A percentile compares a stretch with the other conserved stretches of the same genome.
These are phyloP conservation scores for Hericium coralloides DNA, from an alignment of 768 basidiomycete genomes.

Conservation along the genomic window DNA sequence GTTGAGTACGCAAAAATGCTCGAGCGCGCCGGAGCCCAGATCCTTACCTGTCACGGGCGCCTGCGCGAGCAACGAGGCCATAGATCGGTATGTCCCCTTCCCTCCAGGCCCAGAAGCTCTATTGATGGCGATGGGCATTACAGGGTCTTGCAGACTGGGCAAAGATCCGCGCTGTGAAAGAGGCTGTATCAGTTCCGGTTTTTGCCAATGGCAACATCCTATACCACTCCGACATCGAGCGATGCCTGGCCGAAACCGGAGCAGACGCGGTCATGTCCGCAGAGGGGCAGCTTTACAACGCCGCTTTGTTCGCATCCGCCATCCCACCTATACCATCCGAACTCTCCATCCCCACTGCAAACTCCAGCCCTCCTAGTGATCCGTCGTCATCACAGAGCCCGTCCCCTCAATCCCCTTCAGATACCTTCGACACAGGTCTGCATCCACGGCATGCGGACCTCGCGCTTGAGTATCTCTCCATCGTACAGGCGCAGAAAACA, in stretches of 20 bases:
- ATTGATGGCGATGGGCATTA: too few relatives aligned
- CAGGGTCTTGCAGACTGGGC: conserved; percentile 85
- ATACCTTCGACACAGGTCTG: conserved; percentile 23
- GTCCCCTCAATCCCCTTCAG: neutral
- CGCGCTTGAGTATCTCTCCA: conserved; percentile 80
- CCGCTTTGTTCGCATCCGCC: conserved; percentile 55
- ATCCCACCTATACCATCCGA: conserved; percentile 1
- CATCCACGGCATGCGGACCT: conserved; percentile 57
- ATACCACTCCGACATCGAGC: conserved; percentile 71
- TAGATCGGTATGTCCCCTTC: conserved; percentile 39
- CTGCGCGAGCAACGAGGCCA: conserved; percentile 89
- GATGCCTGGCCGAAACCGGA: conserved; percentile 76
- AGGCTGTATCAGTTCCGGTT: conserved; percentile 85
- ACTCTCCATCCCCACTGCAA: neutral
- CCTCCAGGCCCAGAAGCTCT: too few relatives aligned
- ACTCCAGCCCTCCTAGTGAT: neutral
- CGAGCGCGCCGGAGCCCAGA: conserved; percentile 90
- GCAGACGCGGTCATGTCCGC: conserved; percentile 93
- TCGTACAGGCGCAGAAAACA: conserved; percentile 65
- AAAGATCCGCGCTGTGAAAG: conserved; percentile 86
- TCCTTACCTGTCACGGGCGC: conserved; percentile 89
- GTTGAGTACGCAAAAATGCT: conserved; percentile 95
- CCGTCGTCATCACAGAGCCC: neutral
- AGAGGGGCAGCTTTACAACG: conserved; percentile 91
- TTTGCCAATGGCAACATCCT: conserved; percentile 97